Evolutionary conservation across 352 stramenopile species (phyloP), one percentile per base, ranked within the genome.

Genomic region (Phytophthora citrophthora): DNA sequence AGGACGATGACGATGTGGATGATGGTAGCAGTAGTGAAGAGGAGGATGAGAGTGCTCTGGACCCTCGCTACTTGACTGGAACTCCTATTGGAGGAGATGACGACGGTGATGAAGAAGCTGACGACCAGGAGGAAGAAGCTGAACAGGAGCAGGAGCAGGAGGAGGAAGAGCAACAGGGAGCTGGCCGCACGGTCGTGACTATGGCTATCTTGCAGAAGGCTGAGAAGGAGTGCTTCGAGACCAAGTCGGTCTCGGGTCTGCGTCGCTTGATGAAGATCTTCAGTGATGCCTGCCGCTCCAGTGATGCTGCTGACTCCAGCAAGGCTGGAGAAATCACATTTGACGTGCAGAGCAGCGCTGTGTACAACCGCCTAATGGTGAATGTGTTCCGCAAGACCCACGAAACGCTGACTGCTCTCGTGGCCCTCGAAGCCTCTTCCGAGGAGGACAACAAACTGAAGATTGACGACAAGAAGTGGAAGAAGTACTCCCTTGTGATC

Each of bases 351-450:
- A 97, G 86, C 62, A 97, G 91, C 48, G 83, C 90, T 13, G 92
- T 98, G 29, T 98, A 98, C 88, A 97, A 98, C 83, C 80, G 90
- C 20, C 72, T 99, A 34, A 98, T 99, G 93, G 82, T 98, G n/a
- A 89, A 90, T 49, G 91, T 95, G 64, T 90, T 98, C 68, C 90
- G 79, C 27, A 87, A 90, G 57, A 94, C 88, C 48, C 90, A 98
- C 68, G 79, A 93, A 38, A 87, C 89, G 36, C 93, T 98, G 61
- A 58, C 81, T 40, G 80, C 81, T 53, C 86, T 98, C 27, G 81
- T 98, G 58, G 75, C 52, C n/a, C 53, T 74, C 46, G 58, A 70
- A 16, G 65, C 64, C 4, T 68, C 55, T 6, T 64, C 76, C 3
- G 74, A 77, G 10, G 62, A 83, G 16, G 65, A 74, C 7, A 59